Percentiles rank a stretch among this genome's conserved stretches.
These are phyloP conservation scores for Cichorium intybus DNA, from an alignment of 140 eudicot species.

Conservation along the genomic window DNA sequence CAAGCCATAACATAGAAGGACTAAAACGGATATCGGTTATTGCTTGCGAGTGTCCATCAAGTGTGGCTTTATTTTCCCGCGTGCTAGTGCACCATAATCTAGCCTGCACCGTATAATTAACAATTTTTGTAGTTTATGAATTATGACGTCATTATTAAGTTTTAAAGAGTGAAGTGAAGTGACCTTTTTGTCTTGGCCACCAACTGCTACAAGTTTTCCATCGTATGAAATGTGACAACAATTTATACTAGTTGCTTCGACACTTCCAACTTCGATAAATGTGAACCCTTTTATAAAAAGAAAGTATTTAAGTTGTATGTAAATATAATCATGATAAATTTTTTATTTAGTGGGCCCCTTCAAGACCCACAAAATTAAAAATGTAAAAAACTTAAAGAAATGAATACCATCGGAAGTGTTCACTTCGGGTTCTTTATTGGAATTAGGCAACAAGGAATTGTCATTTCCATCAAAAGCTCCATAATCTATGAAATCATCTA, in stretches of 20 bases:
- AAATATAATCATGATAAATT: neutral
- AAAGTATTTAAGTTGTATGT: neutral
- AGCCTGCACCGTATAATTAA: slow-evolving; percentile 42
- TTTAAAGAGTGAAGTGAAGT: neutral
- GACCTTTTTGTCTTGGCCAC: slow-evolving; percentile 72
- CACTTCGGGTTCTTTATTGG: slow-evolving; percentile 29
- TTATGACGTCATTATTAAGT: neutral
- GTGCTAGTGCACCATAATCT: slow-evolving; percentile 53
- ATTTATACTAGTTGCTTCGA: slow-evolving; percentile 33
- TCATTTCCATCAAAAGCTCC: slow-evolving; percentile 52
- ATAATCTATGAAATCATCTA: slow-evolving; percentile 44
- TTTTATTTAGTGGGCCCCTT: too few species aligned
- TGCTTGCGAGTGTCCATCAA: slow-evolving; percentile 53
- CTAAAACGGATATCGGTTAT: slow-evolving; percentile 68
- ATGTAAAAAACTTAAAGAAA: neutral
- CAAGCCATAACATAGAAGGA: slow-evolving; percentile 46
- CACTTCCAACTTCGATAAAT: slow-evolving; percentile 49
- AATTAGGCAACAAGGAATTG: slow-evolving; percentile 30
- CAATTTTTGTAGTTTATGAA: neutral
- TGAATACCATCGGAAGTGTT: slow-evolving; percentile 40
- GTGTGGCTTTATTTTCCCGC: slow-evolving; percentile 32
- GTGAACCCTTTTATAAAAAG: slow-evolving; percentile 37
- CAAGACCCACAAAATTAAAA: neutral
- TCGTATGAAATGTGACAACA: slow-evolving; percentile 60
- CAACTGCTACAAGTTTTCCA: slow-evolving; percentile 63